Percentiles rank a stretch among this genome's conserved stretches.
Evolutionary conservation across 2,329 filamentous ascomycete genomes (phyloP).

Genomic region (Calonectria montana): DNA sequence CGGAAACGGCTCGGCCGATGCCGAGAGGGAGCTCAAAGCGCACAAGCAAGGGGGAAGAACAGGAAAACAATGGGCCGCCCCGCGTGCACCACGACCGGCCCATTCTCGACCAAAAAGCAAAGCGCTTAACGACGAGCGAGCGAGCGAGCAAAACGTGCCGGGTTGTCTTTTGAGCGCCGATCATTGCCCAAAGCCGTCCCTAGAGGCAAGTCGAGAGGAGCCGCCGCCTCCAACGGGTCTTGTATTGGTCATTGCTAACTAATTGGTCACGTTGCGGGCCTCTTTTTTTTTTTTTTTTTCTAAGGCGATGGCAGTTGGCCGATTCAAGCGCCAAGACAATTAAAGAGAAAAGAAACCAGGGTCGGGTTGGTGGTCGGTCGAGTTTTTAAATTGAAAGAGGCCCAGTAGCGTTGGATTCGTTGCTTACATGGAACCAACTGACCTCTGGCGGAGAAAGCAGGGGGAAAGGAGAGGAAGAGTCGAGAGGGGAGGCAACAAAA

Average conservation of each 20-base stretch:
- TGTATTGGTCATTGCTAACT: neutral
- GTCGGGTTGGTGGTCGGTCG: neutral
- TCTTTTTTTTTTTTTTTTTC: neutral
- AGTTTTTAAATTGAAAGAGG: neutral
- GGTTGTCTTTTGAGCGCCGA: neutral
- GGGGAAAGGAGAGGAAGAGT: neutral
- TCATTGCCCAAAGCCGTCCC: constrained; percentile 25
- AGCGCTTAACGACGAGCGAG: neutral
- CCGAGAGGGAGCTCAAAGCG: constrained; percentile 8
- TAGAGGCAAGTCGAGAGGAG: neutral
- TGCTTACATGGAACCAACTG: neutral
- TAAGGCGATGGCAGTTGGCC: neutral
- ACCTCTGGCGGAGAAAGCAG: neutral
- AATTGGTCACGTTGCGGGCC: no score
- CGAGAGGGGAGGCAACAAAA: neutral
- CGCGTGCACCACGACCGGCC: neutral
- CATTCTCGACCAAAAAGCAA: neutral
- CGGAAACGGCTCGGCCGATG: neutral
- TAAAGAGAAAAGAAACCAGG: neutral
- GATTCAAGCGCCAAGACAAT: neutral
- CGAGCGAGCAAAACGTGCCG: no score
- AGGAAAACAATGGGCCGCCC: neutral
- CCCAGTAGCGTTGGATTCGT: neutral
- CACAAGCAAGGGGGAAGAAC: neutral
- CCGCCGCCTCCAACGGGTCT: neutral